Percentiles rank a stretch among this genome's conserved stretches.
These are phyloP conservation scores for Cladosporium oxysporum DNA, from an alignment of 2,329 filamentous ascomycete species.

Conservation along the genomic window DNA sequence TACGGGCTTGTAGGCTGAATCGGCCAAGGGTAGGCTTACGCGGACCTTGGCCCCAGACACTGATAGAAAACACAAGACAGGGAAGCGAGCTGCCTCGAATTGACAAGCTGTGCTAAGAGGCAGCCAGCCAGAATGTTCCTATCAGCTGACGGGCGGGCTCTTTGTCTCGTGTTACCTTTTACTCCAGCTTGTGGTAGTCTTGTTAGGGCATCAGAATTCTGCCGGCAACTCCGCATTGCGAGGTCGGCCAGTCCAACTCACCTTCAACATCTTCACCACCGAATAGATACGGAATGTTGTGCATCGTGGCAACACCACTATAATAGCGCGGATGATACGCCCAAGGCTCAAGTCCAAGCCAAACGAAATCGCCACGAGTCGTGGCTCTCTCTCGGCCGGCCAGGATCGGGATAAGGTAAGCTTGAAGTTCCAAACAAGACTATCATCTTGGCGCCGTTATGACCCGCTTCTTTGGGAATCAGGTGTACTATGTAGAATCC, in stretches of 20 bases:
- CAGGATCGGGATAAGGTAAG: slow-evolving; percentile 21
- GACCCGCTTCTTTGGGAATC: slow-evolving; percentile 13
- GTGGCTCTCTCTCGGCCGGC: slow-evolving; percentile 16
- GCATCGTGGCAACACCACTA: background rate
- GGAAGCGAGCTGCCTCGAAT: background rate
- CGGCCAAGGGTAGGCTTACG: slow-evolving; percentile 15
- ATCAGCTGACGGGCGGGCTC: slow-evolving; percentile 13
- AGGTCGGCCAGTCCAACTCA: background rate
- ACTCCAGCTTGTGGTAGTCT: background rate
- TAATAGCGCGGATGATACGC: background rate
- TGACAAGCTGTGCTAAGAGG: slow-evolving; percentile 17
- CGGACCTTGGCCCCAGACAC: slow-evolving; percentile 9
- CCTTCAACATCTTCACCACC: background rate
- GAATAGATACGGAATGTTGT: background rate
- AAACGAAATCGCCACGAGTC: slow-evolving; percentile 10
- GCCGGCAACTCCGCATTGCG: background rate
- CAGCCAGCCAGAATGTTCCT: background rate
- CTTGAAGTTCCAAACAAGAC: slow-evolving; percentile 16
- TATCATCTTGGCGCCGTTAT: slow-evolving; percentile 11
- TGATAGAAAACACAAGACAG: slow-evolving; percentile 1
- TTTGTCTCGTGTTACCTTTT: background rate
- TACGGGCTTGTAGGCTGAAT: slow-evolving; percentile 9
- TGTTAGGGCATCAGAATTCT: background rate
- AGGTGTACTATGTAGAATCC: background rate
- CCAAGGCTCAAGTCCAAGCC: slow-evolving; percentile 10